A percentile compares a stretch with the other conserved stretches of the same genome.
phyloP scores from a whole-genome alignment of 352 stramenopile genomes.

The Blastocystis sp. region DNA sequence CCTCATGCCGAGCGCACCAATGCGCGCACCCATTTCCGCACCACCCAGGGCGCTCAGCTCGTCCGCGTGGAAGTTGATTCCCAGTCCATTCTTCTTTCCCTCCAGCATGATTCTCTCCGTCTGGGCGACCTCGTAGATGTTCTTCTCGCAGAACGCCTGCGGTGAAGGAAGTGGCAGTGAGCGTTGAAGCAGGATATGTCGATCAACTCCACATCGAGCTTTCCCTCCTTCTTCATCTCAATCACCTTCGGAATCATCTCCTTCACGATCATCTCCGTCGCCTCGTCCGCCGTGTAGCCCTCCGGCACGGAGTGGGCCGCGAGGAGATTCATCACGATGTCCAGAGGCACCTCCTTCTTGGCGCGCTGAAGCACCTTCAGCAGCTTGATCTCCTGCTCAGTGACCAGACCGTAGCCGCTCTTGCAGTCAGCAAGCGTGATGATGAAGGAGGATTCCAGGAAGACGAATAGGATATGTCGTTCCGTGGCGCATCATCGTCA shows the following conservation, averaged over 20 bases:
- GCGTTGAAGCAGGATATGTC: conserved; percentile 69
- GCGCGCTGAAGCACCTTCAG: conserved; percentile 78
- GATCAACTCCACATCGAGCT: conserved; percentile 80
- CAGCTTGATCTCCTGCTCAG: conserved; percentile 81
- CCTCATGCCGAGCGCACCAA: conserved; percentile 76
- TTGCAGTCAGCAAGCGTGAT: conserved; percentile 78
- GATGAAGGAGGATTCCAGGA: background rate
- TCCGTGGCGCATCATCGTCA: conserved; percentile 78
- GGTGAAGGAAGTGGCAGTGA: conserved; percentile 52
- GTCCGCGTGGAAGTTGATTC: conserved; percentile 82
- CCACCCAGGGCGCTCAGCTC: conserved; percentile 79
- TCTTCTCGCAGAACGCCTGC: conserved; percentile 82
- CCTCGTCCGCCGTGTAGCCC: conserved; percentile 76
- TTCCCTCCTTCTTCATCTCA: conserved; percentile 77
- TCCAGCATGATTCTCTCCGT: conserved; percentile 78
- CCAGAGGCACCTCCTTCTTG: conserved; percentile 73
- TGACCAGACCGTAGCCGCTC: conserved; percentile 80
- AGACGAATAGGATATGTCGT: conserved; percentile 72
- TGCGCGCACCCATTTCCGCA: conserved; percentile 75
- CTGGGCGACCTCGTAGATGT: conserved; percentile 79
- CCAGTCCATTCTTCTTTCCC: conserved; percentile 76
- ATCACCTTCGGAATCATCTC: conserved; percentile 78
- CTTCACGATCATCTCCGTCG: conserved; percentile 77
- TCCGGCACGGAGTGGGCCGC: conserved; percentile 79
- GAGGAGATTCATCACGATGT: conserved; percentile 80